phyloP scores from a whole-genome alignment of 1,284 basidiomycete genomes.

The Melanopsichium pennsylvanicum region DNA sequence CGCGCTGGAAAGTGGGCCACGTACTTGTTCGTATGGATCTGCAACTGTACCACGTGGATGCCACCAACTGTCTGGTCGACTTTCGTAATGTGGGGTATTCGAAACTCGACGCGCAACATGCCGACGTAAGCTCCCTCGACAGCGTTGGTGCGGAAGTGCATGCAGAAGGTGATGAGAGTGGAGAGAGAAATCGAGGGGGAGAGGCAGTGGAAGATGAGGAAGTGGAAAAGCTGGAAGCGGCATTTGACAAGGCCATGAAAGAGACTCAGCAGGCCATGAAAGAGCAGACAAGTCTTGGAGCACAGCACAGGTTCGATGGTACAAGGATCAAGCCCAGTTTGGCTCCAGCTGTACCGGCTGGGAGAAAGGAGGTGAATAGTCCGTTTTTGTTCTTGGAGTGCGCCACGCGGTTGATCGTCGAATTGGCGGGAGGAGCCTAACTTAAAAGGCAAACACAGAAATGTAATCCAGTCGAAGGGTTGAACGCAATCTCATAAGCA shows the following conservation, averaged over 20 bases:
- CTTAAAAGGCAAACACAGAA: too few relatives aligned
- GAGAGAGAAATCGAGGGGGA: too few relatives aligned
- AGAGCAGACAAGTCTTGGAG: slow-evolving; percentile 18
- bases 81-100: slow-evolving; percentile 97
- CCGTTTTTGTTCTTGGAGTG: slow-evolving; percentile 98
- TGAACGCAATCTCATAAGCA: too few relatives aligned
- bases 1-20: slow-evolving; percentile 79
- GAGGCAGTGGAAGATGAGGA: neutral
- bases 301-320: slow-evolving; percentile 27
- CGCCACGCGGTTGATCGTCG: slow-evolving; percentile 73
- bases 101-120: slow-evolving; percentile 57
- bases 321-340: slow-evolving; percentile 42
- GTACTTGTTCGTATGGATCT: slow-evolving; percentile 81
- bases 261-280: slow-evolving; percentile 28
- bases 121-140: too few relatives aligned
- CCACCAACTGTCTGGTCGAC: slow-evolving; percentile 94
- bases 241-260: slow-evolving; percentile 34
- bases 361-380: slow-evolving; percentile 80
- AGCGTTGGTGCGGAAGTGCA: too few relatives aligned
- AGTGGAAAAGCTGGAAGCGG: slow-evolving; percentile 25
- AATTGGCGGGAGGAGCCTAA: slow-evolving; percentile 47
- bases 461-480: too few relatives aligned
- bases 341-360: slow-evolving; percentile 66
- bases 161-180: too few relatives aligned
- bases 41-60: slow-evolving; percentile 93